Conservation (phyloP, 2,329 filamentous ascomycete species). For the Aspergillus fumigatus region DNA sequence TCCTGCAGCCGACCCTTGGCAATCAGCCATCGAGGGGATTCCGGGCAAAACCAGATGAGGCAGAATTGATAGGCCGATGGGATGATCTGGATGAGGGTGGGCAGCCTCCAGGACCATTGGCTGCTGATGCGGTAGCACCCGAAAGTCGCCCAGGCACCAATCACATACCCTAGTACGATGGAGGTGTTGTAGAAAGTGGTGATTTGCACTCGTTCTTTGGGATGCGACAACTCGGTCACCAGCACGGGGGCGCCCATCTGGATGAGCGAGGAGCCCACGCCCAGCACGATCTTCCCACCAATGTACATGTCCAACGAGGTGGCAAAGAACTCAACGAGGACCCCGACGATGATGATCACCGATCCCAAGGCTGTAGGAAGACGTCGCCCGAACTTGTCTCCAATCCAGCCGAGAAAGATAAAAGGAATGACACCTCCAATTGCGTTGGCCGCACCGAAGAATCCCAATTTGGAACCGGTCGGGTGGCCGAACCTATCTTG, state of each 20-base stretch:
- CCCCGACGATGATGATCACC: constrained; percentile 27
- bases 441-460: constrained; percentile 20
- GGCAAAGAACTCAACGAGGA: constrained; percentile 24
- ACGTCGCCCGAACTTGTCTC: constrained; percentile 20
- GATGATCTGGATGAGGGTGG: constrained; percentile 49
- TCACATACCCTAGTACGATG: constrained; percentile 38
- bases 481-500: constrained; percentile 31
- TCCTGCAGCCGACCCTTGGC: constrained; percentile 48
- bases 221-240: constrained; percentile 40
- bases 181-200: constrained; percentile 41
- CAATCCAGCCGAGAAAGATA: constrained; percentile 18
- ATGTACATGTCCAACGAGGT: constrained; percentile 24
- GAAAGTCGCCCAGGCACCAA: constrained; percentile 38
- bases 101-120: constrained; percentile 51
- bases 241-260: constrained; percentile 43
- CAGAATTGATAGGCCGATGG: constrained; percentile 40
- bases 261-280: constrained; percentile 21
- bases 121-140: constrained; percentile 24
- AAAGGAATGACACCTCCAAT: constrained; percentile 21
- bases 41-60: constrained; percentile 51
- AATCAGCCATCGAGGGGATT: constrained; percentile 58
- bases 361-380: constrained; percentile 28
- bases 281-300: constrained; percentile 21
- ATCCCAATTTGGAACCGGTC: constrained; percentile 17
- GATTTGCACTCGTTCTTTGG: constrained; percentile 37